phyloP scores from a whole-genome alignment of 2,329 filamentous ascomycete genomes.

The Aureobasidium namibiae region DNA sequence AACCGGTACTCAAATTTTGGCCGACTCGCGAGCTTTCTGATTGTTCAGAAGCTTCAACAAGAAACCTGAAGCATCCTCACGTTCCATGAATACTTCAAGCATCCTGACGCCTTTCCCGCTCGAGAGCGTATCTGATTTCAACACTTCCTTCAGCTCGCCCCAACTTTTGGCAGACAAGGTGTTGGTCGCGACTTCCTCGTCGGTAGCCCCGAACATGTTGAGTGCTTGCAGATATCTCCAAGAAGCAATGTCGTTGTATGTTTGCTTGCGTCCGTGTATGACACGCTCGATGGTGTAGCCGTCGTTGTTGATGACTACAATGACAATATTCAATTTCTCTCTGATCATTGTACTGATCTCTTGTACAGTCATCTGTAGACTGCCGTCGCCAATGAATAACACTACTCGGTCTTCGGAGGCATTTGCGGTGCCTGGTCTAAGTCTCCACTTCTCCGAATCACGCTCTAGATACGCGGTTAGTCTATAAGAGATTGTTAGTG shows the following conservation, averaged over 20 bases:
- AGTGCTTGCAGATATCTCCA: conserved; percentile 15
- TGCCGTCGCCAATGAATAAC: conserved; percentile 26
- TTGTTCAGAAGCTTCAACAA: conserved; percentile 8
- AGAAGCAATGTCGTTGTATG: conserved; percentile 41
- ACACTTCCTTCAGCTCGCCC: conserved; percentile 14
- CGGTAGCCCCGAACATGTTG: conserved; percentile 14
- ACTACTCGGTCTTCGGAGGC: conserved; percentile 5
- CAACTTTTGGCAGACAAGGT: conserved; percentile 17
- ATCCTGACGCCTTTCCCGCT: conserved; percentile 39
- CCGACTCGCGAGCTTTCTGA: background rate
- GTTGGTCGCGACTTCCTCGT: conserved; percentile 10
- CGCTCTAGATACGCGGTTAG: too few species aligned
- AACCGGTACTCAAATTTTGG: background rate
- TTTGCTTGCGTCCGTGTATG: conserved; percentile 60
- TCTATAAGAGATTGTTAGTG: too few species aligned
- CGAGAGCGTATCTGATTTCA: conserved; percentile 35
- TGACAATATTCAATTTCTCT: conserved; percentile 64
- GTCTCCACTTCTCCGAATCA: conserved; percentile 21
- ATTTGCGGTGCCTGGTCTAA: background rate
- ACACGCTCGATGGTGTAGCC: conserved; percentile 85
- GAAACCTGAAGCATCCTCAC: conserved; percentile 54
- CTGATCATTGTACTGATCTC: conserved; percentile 79
- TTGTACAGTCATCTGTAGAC: conserved; percentile 75
- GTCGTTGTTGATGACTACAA: conserved; percentile 81
- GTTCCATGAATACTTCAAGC: conserved; percentile 75